Evolutionary conservation across 345 rosid species (phyloP), one percentile per base, ranked within the genome.

Genomic region (Pseudoturritis turrita): DNA sequence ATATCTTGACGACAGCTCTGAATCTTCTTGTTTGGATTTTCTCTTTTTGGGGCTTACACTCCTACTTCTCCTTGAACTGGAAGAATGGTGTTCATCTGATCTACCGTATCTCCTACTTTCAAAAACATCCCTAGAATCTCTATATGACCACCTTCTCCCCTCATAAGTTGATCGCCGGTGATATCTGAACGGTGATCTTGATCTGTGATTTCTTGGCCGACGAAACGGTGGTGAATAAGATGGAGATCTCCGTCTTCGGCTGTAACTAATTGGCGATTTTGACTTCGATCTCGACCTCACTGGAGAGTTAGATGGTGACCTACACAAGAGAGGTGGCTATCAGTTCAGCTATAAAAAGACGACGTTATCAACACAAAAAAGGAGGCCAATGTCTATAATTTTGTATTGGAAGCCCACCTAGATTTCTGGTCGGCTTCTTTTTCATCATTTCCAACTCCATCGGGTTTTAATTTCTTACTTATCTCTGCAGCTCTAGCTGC

Each of bases 401-500:
- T 44, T 21, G 22, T 14, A 57, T 33, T 17, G 22, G 10, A 71
- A 29, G 26, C 33, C 2, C 78, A 94, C 98, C 91, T 86, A 26
- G 97, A 82, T 73, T 89, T 83, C 68, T 46, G 75, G 60, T 79
- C 79, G 35, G 74, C 72, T 79, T 84, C 91, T 66, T 79, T 76
- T 70, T 88, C 98, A 61, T 86, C 93, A 33, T 36, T 72, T 47
- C 66, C 85, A 76, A 78, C 47, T 58, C 98, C 98, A 73, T 94
- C 96, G 78, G 89, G 95, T 75, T 84, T 91, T 78, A 91, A 75
- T 82, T 85, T 94, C 79, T 68, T 88, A 75, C 96, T 94, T 63
- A 94, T 94, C 82, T 94, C 98, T 31, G 96, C 96, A 74, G 98
- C 98, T 80, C 96, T 89, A 13, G 98, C 96, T 46, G 97, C 91